Evolutionary conservation across 345 rosid species (phyloP), one percentile per base, ranked within the genome.

Genomic region (Eucalyptus tenuipes): DNA sequence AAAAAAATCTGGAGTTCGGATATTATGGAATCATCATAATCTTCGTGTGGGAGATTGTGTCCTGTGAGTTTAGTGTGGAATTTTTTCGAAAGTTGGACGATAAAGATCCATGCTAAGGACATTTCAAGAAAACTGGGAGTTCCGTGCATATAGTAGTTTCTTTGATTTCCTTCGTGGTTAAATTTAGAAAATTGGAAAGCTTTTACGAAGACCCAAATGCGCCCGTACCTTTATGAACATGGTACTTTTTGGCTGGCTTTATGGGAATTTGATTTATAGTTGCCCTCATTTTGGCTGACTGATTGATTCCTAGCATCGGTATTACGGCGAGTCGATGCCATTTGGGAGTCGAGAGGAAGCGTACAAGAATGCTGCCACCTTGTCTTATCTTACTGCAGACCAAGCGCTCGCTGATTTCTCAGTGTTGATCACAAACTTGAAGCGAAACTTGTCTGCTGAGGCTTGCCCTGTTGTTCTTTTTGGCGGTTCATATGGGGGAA

Each of bases 401-500:
- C 99, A 96, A 93, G 99, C 99, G 16, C 94, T 97, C 37, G 98
- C 98, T 7, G 99, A 97, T 96, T 97, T 95, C 86, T 95, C 98
- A 2, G 94, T 97, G 66, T 89, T 97, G 87, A 88, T 95, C 40
- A 95, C 95, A 33, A 92, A 96, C 90, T 92, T 96, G 93, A 96
- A 97, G 89, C 90, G 94, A 88, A 97, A 96, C 89, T 91, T 97
- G 75, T 96, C 99, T 16, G 99, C 99, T 2, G 94, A 95, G 92
- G 96, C 92, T 27, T 97, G 93, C 37, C 99, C 99, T 0, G 98
- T 96, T 82, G 98, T 97, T 80, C 91, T 97, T 91, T 97, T 97
- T 86, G 99, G 99, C 3, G 99, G 99, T 89, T 97, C 99, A 44
- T 96, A 97, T 88, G 99, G 99, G 89, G 99, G 99, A 95, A 97